Evolutionary conservation across 306 rosid species (phyloP).

Genomic region (Corylus americana): DNA sequence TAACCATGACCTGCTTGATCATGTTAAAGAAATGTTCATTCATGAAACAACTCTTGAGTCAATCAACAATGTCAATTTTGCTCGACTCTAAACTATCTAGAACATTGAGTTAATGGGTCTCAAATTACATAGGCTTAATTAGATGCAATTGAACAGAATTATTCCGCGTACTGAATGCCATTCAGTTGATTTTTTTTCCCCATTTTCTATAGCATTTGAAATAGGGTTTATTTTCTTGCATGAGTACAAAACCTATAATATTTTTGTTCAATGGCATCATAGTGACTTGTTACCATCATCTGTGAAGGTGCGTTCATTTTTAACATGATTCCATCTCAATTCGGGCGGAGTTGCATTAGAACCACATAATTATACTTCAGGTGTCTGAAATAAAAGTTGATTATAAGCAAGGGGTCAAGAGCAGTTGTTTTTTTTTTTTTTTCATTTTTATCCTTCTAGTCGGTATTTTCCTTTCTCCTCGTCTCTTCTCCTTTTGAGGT

Average conservation of each 20-base stretch:
- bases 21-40: too few relatives aligned
- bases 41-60: neutral
- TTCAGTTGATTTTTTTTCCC: neutral
- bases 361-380: neutral
- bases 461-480: neutral
- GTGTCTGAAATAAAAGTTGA: neutral
- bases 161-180: neutral
- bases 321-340: too few relatives aligned
- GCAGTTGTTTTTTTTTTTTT: neutral
- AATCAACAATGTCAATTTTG: neutral
- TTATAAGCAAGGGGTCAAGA: neutral
- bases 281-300: neutral
- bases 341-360: neutral
- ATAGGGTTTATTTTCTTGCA: too few relatives aligned
- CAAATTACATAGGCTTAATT: neutral
- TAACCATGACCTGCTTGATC: too few relatives aligned
- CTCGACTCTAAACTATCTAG: neutral
- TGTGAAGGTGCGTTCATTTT: neutral
- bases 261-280: neutral
- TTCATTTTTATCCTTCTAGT: neutral
- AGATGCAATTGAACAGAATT: neutral
- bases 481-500: neutral
- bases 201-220: neutral
- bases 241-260: neutral
- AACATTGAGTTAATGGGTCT: constrained; percentile 4